A percentile compares a stretch with the other conserved stretches of the same genome.
These are phyloP conservation scores for Sabuloglossum arenarium DNA, from an alignment of 495 filamentous ascomycete species.

Conservation along the genomic window DNA sequence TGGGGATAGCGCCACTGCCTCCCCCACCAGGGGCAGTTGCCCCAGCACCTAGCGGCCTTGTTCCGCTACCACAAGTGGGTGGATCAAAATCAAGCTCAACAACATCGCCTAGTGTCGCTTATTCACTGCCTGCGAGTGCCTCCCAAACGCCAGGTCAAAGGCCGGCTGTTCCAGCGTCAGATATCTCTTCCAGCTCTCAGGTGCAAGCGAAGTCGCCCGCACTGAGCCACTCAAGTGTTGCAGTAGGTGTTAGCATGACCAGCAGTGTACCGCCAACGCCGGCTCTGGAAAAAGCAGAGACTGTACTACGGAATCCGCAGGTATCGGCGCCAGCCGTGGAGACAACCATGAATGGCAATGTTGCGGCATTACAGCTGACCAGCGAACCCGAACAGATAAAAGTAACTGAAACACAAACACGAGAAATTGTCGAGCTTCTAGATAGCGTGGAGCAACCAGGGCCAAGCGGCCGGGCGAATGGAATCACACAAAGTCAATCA, in stretches of 20 bases:
- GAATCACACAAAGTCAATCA: constrained; percentile 8
- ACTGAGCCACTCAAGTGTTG: constrained; percentile 20
- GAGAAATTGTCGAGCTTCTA: constrained; percentile 1
- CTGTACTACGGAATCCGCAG: background rate
- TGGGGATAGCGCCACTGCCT: constrained; percentile 82
- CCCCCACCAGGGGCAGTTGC: constrained; percentile 50
- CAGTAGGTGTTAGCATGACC: constrained; percentile 10
- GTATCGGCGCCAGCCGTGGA: constrained; percentile 10
- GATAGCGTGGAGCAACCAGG: background rate
- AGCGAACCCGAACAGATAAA: background rate
- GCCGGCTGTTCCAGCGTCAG: constrained; percentile 17
- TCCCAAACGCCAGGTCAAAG: constrained; percentile 20
- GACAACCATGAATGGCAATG: constrained; percentile 17
- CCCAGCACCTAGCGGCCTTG: constrained; percentile 6
- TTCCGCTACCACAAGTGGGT: constrained; percentile 17
- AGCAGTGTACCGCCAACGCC: constrained; percentile 23
- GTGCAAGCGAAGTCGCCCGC: constrained; percentile 24
- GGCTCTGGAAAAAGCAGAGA: constrained; percentile 24
- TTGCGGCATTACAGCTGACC: background rate
- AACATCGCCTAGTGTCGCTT: constrained; percentile 30
- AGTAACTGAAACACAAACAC: constrained; percentile 4
- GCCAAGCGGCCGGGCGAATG: constrained; percentile 29
- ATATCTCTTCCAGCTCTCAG: background rate
- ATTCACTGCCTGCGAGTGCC: constrained; percentile 27
- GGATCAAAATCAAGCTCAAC: constrained; percentile 26